Percentiles rank a stretch among this genome's conserved stretches.
Conservation (phyloP, 164 flowering plant genomes). For the Euptelea pleiosperma region DNA sequence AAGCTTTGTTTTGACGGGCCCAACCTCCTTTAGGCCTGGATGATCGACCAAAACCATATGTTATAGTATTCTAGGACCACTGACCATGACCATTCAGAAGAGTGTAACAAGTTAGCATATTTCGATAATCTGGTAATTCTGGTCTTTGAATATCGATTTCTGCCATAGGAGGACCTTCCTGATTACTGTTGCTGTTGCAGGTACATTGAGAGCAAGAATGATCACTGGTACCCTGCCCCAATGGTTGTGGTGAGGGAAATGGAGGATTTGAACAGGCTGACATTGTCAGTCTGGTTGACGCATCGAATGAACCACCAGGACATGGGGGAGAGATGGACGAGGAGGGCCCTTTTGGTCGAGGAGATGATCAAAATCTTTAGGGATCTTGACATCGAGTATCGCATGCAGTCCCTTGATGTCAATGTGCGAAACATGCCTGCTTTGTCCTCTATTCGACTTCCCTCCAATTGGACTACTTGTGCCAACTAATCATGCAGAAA, state of each 20-base stretch:
- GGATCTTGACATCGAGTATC: conserved; percentile 52
- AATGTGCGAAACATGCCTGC: conserved; percentile 41
- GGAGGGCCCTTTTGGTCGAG: conserved; percentile 50
- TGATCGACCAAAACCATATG: no score
- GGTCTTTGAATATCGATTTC: no score
- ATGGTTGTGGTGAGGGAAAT: conserved; percentile 40
- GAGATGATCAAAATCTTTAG: conserved; percentile 44
- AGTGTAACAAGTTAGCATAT: no score
- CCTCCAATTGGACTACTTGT: conserved; percentile 36
- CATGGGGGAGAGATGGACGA: conserved; percentile 44
- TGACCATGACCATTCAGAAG: no score
- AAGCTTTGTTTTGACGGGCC: no score
- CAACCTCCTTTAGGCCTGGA: no score
- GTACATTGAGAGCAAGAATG: conserved; percentile 40
- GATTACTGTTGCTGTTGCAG: no score
- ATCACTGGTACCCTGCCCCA: conserved; percentile 50
- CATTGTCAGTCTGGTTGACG: conserved; percentile 32
- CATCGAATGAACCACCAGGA: conserved; percentile 56
- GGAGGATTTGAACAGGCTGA: conserved; percentile 52
- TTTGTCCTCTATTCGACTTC: conserved; percentile 26
- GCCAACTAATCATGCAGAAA: neutral
- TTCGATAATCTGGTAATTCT: no score
- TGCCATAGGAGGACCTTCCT: no score
- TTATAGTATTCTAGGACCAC: no score
- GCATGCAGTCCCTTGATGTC: conserved; percentile 49